Conservation (phyloP, 306 rosid species). For the Biancaea sappan region DNA sequence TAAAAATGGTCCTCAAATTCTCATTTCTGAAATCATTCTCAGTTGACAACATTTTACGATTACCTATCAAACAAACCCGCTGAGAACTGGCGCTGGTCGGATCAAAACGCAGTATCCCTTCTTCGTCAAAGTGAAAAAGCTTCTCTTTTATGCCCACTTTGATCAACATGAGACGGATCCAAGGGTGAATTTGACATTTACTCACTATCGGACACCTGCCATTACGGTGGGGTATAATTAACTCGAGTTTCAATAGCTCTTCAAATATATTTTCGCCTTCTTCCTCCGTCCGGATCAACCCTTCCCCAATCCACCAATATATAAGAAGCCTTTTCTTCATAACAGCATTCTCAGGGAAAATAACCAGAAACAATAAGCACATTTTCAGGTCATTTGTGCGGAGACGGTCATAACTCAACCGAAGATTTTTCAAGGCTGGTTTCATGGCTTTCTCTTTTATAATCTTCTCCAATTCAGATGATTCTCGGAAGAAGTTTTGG, state of each 20-base stretch:
- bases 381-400: conserved; percentile 26
- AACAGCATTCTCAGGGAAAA: conserved; percentile 46
- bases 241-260: neutral
- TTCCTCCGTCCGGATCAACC: conserved; percentile 18
- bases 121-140: neutral
- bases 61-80: neutral
- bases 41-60: too few relatives aligned
- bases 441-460: neutral
- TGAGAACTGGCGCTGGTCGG: neutral
- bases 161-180: conserved; percentile 37
- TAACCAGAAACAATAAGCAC: conserved; percentile 45
- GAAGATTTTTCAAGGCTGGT: conserved; percentile 6
- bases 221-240: conserved; percentile 10
- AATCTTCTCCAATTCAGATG: neutral
- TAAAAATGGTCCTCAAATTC: conserved; percentile 32
- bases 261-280: conserved; percentile 18
- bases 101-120: neutral
- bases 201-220: neutral
- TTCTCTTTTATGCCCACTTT: neutral
- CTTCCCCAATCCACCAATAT: conserved; percentile 63
- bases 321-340: conserved; percentile 43
- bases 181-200: conserved; percentile 22
- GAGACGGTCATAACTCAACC: conserved; percentile 46
- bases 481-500: too few relatives aligned
- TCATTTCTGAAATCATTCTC: too few relatives aligned